phyloP scores from a whole-genome alignment of 2,329 filamentous ascomycete species.

The Chaetomium globosum region DNA sequence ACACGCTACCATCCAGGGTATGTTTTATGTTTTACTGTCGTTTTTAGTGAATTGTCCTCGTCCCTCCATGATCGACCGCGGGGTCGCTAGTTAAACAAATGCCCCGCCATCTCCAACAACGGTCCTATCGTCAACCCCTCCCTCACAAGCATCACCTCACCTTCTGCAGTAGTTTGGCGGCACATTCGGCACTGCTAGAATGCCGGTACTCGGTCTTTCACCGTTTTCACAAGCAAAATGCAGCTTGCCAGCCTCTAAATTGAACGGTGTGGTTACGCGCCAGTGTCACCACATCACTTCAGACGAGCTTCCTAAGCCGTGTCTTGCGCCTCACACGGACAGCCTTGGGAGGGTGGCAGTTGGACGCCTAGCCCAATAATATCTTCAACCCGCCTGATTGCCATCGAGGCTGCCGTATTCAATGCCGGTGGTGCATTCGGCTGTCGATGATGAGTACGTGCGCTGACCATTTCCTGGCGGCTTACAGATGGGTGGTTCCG shows the following conservation, averaged over 20 bases:
- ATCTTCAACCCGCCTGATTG: not conserved
- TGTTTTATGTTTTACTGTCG: constrained; percentile 36
- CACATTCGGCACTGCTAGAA: not conserved
- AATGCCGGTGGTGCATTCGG: not conserved
- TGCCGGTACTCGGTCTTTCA: not conserved
- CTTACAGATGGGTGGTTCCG: constrained; percentile 97
- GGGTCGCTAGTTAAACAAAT: constrained; percentile 9
- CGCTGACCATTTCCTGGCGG: constrained; percentile 9
- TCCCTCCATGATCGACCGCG: not conserved
- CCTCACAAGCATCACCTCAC: constrained; percentile 11
- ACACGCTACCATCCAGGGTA: constrained; percentile 63
- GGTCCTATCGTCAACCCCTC: constrained; percentile 9
- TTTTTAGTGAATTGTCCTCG: constrained; percentile 12
- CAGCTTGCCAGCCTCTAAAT: not conserved
- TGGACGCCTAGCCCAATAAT: constrained; percentile 3
- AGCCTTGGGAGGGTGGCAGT: constrained; percentile 8
- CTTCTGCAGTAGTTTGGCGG: constrained; percentile 1
- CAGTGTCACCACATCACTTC: not conserved
- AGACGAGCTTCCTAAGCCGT: constrained; percentile 1
- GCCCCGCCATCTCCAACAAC: constrained; percentile 36
- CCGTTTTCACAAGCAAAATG: not conserved
- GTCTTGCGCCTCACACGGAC: constrained; percentile 25
- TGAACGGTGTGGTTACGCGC: not conserved
- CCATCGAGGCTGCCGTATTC: not conserved
- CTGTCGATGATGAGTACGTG: not conserved